phyloP scores from a whole-genome alignment of 2,329 filamentous ascomycete genomes.

The Cladophialophora yegresii region DNA sequence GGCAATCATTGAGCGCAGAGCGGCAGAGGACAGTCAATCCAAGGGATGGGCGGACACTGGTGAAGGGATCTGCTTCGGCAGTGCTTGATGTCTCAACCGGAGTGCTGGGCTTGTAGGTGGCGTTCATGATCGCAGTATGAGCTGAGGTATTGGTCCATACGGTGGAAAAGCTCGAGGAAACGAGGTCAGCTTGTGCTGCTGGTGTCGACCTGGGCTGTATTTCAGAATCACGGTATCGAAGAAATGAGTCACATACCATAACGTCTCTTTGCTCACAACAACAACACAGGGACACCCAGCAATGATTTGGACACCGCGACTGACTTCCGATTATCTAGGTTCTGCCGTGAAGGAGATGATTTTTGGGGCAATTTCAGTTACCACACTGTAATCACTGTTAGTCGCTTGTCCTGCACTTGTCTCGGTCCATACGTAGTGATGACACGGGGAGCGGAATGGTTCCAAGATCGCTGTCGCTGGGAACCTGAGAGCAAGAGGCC shows the following conservation, averaged over 20 bases:
- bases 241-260: not conserved
- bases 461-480: conserved; percentile 4
- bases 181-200: not conserved
- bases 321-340: too few species aligned
- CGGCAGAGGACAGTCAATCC: too few species aligned
- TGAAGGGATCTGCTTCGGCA: not conserved
- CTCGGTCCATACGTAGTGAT: not conserved
- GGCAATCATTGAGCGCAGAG: too few species aligned
- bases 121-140: not conserved
- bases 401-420: too few species aligned
- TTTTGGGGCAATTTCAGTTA: too few species aligned
- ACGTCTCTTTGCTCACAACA: not conserved
- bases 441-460: not conserved
- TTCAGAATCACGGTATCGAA: not conserved
- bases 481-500: not conserved
- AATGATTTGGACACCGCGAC: too few species aligned
- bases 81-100: too few species aligned
- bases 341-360: too few species aligned
- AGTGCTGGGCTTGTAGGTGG: not conserved
- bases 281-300: not conserved
- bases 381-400: too few species aligned
- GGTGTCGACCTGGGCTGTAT: not conserved
- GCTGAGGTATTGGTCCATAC: not conserved
- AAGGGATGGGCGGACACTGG: too few species aligned
- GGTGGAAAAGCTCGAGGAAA: not conserved